A percentile compares a stretch with the other conserved stretches of the same genome.
Conservation (phyloP, 164 flowering plant genomes). For the Dillenia suffruticosa region DNA sequence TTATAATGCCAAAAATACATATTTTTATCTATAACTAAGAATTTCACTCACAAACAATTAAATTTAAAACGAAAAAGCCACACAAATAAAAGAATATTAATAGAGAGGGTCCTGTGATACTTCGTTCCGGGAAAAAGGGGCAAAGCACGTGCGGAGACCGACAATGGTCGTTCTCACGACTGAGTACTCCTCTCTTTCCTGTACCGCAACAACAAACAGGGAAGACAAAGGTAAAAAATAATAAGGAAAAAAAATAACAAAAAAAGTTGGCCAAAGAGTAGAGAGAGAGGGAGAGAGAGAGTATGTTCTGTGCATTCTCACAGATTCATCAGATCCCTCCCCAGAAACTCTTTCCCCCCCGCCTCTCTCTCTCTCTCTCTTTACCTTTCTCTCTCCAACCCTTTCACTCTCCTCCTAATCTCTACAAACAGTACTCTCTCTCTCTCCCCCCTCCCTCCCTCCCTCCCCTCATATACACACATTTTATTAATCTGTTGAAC, state of each 20-base stretch:
- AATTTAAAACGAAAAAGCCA: too few species aligned
- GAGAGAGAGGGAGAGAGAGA: neutral
- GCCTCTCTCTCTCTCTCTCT: neutral
- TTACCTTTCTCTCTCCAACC: neutral
- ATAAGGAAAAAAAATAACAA: neutral
- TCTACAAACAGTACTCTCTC: neutral
- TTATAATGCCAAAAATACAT: too few species aligned
- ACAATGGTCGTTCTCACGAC: constrained; percentile 20
- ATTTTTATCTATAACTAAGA: too few species aligned
- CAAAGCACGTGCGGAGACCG: constrained; percentile 17
- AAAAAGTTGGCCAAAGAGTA: neutral
- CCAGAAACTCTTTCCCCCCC: constrained; percentile 1
- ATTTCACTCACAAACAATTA: too few species aligned
- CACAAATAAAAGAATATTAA: too few species aligned
- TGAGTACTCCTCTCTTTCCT: neutral
- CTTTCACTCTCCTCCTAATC: neutral
- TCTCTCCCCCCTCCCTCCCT: too few species aligned
- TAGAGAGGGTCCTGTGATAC: too few species aligned
- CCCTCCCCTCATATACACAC: too few species aligned
- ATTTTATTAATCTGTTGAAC: too few species aligned
- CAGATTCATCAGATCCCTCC: constrained; percentile 13
- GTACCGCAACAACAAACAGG: neutral
- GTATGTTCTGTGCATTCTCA: neutral
- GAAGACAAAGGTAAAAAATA: neutral
- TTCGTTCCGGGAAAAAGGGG: neutral